phyloP scores from a whole-genome alignment of 768 basidiomycete genomes.

The Macrolepiota dolichaula region DNA sequence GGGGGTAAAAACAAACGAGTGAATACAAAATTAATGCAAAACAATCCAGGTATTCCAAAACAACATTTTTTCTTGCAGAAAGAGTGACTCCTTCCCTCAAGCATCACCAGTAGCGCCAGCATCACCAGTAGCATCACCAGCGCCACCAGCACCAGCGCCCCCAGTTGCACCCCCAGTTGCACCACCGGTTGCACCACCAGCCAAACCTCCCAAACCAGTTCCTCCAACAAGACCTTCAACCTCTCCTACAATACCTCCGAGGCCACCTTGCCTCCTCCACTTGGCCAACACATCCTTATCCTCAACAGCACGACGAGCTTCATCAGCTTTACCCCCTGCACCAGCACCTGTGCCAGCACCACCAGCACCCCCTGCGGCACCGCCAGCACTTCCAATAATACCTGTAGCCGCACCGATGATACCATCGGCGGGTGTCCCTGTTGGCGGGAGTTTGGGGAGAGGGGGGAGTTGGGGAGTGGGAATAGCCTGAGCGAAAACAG shows the following conservation, averaged over 20 bases:
- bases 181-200: not conserved
- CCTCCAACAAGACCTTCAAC: too few relatives aligned
- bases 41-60: too few relatives aligned
- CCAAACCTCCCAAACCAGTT: too few relatives aligned
- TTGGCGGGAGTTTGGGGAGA: not conserved
- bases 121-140: not conserved
- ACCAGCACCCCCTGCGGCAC: not conserved
- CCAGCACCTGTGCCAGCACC: not conserved
- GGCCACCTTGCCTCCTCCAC: too few relatives aligned
- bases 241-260: too few relatives aligned
- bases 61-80: too few relatives aligned
- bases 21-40: too few relatives aligned
- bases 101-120: not conserved
- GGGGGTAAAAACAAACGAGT: too few relatives aligned
- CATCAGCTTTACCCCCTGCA: not conserved
- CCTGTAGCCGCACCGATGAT: not conserved
- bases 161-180: not conserved
- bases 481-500: not conserved
- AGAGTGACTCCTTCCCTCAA: too few relatives aligned
- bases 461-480: not conserved
- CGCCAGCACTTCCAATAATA: not conserved
- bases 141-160: not conserved
- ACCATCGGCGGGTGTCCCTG: not conserved
- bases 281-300: too few relatives aligned
- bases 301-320: too few relatives aligned